Base-by-base conservation (phyloP, 441 rosid genomes). In the Bocquillonia castaneifolia region DNA sequence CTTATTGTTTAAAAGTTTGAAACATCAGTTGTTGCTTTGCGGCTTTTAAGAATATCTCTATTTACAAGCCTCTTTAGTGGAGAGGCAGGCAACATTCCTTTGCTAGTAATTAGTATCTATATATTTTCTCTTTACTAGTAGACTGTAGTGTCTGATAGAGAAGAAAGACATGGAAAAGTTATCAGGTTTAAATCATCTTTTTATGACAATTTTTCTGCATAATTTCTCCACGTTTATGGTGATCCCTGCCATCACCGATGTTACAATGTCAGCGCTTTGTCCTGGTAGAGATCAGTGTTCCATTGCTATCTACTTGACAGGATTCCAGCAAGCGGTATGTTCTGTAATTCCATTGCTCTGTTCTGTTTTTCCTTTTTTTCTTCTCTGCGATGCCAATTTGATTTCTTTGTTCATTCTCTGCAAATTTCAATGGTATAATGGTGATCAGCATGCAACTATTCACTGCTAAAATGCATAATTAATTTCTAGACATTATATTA, bases 301-400 rank as follows among this genome's bases (percentile, higher is more conserved):
- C 31, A 29, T 77, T 37, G 84, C 84, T 50, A 82, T 84, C 59
- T 80, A 76, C 67, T 80, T 84, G 52, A 58, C 81, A 1, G 86
- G 84, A 8, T 55, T 78, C n/a, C 83, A 82, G 57, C 84, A 84
- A 65, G 83, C 79, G 83, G 86, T 84, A 59, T n/a, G 50, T 39
- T 45, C 22, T 48, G 12, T 13, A 14, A n/a, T 3, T 12, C 51
- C 12, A 17, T 32, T 12, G 13, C 25, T 29, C 3, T 22, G 6
- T 13, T 66, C 8, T 18, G 22, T 51, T 42, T 36, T 10, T 36
- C 40, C 40, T n/a, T n/a, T n/a, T n/a, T n/a, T n/a, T n/a, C n/a
- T n/a, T n/a, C n/a, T n/a, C n/a, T n/a, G n/a, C n/a, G n/a, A n/a
- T n/a, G n/a, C n/a, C n/a, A n/a, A n/a, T n/a, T n/a, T n/a, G n/a